Percentiles rank a stretch among this genome's conserved stretches.
phyloP scores from a whole-genome alignment of 257 asterid species.

The Solanum peruvianum region DNA sequence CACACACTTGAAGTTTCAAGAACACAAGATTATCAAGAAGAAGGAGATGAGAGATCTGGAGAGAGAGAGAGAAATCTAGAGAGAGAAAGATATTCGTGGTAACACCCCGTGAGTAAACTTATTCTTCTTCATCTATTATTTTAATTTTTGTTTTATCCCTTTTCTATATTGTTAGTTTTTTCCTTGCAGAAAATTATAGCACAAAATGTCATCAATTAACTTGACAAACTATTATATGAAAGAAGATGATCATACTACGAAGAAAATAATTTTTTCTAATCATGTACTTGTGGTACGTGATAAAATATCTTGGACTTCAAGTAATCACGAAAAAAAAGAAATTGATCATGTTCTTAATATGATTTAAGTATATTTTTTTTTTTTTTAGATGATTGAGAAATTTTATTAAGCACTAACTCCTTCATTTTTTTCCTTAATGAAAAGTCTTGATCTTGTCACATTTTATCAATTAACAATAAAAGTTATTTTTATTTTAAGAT shows the following conservation, averaged over 20 bases:
- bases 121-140: not conserved
- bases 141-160: too few relatives aligned
- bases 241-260: not conserved
- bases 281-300: not conserved
- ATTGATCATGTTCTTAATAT: not conserved
- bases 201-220: not conserved
- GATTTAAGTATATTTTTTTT: not conserved
- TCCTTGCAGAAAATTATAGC: not conserved
- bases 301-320: not conserved
- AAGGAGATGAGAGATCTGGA: too few relatives aligned
- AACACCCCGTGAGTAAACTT: too few relatives aligned
- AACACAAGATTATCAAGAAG: too few relatives aligned
- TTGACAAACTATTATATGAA: not conserved
- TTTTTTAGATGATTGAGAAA: not conserved
- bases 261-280: not conserved
- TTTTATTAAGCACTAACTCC: too few relatives aligned
- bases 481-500: not conserved
- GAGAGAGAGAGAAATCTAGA: too few relatives aligned
- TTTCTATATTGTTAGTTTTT: not conserved
- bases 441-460: too few relatives aligned
- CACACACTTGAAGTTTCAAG: too few relatives aligned
- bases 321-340: rapidly evolving
- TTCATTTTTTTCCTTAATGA: too few relatives aligned
- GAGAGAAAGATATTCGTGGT: too few relatives aligned
- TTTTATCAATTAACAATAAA: not conserved